These are phyloP conservation scores for Nannochloropsis salina DNA, from an alignment of 108 stramenopile species.

Conservation along the genomic window DNA sequence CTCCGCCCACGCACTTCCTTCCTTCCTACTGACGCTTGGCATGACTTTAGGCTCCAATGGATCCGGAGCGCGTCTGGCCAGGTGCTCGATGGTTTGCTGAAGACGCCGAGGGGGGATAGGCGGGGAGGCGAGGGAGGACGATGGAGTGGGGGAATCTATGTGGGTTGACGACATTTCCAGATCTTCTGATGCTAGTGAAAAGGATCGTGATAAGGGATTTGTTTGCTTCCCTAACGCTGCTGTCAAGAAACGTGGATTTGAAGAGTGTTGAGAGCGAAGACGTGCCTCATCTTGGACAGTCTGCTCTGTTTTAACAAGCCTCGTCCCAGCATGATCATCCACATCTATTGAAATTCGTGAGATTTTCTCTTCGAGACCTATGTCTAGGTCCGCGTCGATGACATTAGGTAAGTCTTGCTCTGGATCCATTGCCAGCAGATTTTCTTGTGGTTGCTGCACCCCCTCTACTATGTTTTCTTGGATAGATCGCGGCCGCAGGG, in stretches of 20 bases:
- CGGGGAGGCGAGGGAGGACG: background rate
- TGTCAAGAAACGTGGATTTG: background rate
- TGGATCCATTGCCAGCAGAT: too few species aligned
- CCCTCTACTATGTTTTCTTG: too few species aligned
- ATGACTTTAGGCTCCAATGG: background rate
- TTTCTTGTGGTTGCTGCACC: too few species aligned
- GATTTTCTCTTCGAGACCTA: too few species aligned
- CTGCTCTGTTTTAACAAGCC: too few species aligned
- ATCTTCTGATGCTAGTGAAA: background rate
- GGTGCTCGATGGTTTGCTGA: constrained; percentile 10
- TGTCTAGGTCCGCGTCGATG: too few species aligned
- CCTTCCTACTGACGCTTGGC: background rate
- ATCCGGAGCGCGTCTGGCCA: background rate
- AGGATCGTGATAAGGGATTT: background rate
- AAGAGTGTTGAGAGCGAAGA: too few species aligned
- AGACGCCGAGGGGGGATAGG: background rate
- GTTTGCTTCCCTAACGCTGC: background rate
- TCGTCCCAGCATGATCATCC: too few species aligned
- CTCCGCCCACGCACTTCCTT: constrained; percentile 17
- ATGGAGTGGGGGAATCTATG: background rate
- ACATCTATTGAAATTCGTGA: too few species aligned
- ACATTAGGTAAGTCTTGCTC: too few species aligned
- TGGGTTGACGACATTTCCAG: background rate
- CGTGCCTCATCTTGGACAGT: too few species aligned
- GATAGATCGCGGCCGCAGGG: too few species aligned